Evolutionary conservation across 2,329 filamentous ascomycete species (phyloP), one percentile per base, ranked within the genome.

Genomic region (Cytospora piceicola): DNA sequence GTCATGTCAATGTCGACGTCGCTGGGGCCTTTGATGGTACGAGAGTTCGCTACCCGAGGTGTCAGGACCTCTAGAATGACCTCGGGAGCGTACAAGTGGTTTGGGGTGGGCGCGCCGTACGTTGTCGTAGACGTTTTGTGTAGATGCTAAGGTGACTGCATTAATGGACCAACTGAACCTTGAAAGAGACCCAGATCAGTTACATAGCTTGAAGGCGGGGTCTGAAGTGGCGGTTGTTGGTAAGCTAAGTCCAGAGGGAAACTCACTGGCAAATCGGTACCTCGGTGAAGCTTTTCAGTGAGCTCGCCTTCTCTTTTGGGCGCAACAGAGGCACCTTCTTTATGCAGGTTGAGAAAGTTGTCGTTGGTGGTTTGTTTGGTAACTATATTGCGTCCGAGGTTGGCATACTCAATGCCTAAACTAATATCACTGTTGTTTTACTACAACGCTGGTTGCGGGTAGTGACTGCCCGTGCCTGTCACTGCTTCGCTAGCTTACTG

Each of bases 1-100:
- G 57, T 61, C 64, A 66, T 68, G 22, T 63, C 53, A 53, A 42
- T 54, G 53, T 36, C 61, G 53, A 34, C 46, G 42, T 36, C 59
- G 24, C 39, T 42, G 49, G 59, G 27, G 60, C 32, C 20, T 20
- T 24, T 30, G 27, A 36, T 22, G 29, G 58, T 27, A 34, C 27
- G 51, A 24, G 9, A 36, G 30, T 36, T 52, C 30, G 39, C 32
- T 60, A 49, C 4, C 42, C n/a, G 46, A 22, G 46, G 5, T 49
- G 17, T 11, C 3, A 14, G 7, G 46, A 20, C 46, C 46, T 34
- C 49, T 67, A 51, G 49, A 27, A 49, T n/a, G 57, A 30, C 15
- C 27, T 55, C 22, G 34, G 36, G 20, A 53, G 51, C 11, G 15
- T 17, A 36, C 24, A 60, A 49, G 7, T 8, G 20, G 3, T 9